These are phyloP conservation scores for Senna siamea DNA, from an alignment of 306 rosid species.

Conservation along the genomic window DNA sequence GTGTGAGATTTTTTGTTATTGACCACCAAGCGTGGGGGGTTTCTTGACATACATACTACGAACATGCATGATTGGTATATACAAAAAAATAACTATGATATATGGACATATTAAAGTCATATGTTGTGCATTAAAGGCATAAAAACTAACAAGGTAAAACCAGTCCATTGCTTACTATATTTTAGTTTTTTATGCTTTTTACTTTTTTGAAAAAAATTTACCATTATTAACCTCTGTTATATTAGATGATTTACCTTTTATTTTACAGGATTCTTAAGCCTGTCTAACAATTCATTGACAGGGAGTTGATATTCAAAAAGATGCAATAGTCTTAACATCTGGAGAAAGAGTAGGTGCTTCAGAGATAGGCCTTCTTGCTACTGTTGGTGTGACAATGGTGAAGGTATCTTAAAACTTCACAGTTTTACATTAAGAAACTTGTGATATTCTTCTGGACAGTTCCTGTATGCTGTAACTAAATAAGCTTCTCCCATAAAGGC, in stretches of 20 bases:
- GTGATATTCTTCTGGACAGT: too few relatives aligned
- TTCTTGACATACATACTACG: not conserved
- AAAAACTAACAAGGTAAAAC: too few relatives aligned
- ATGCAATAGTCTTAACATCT: conserved; percentile 63
- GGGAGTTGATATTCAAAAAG: conserved; percentile 85
- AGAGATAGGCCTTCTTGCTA: conserved; percentile 94
- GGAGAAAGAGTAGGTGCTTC: conserved; percentile 87
- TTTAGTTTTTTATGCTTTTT: not conserved
- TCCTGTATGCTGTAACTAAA: too few relatives aligned
- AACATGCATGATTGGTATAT: too few relatives aligned
- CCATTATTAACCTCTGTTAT: not conserved
- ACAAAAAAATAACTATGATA: not conserved
- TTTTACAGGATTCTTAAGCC: conserved; percentile 32
- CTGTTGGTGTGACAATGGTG: conserved; percentile 73
- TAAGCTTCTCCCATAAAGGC: conserved; percentile 26
- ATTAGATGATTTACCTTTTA: not conserved
- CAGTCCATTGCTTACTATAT: not conserved
- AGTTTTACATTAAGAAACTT: conserved; percentile 3
- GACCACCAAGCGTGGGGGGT: not conserved
- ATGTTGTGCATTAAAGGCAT: not conserved
- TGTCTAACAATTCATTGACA: conserved; percentile 39
- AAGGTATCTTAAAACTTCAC: conserved; percentile 56
- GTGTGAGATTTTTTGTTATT: not conserved
- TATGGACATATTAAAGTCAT: not conserved
- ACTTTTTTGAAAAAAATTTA: not conserved